Evolutionary conservation across 805 yeast genomes (phyloP).

Genomic region (Helenozyma rhizophorensis): DNA sequence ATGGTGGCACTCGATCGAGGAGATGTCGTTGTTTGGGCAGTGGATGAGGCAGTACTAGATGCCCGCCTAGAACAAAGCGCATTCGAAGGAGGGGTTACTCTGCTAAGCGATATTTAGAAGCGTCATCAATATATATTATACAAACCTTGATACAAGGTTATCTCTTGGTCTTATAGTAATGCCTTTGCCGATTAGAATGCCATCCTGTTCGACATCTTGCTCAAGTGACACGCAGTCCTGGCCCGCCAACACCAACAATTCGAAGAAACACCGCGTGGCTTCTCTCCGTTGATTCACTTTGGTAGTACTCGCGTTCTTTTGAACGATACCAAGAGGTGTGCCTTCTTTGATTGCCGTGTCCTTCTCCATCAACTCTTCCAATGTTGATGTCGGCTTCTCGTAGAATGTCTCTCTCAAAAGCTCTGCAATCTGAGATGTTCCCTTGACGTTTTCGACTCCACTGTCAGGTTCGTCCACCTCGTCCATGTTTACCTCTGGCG

Average conservation of each 20-base stretch:
- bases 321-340: slow-evolving; percentile 20
- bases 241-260: slow-evolving; percentile 76
- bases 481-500: slow-evolving; percentile 4
- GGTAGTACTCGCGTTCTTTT: slow-evolving; percentile 6
- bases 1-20: slow-evolving; percentile 12
- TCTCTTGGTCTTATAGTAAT: slow-evolving; percentile 50
- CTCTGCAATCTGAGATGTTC: slow-evolving; percentile 53
- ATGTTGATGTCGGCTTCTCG: slow-evolving; percentile 20
- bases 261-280: slow-evolving; percentile 75
- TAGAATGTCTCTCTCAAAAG: slow-evolving; percentile 35
- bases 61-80: too few species aligned
- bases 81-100: neutral
- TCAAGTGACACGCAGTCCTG: slow-evolving; percentile 61
- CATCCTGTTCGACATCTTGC: slow-evolving; percentile 42
- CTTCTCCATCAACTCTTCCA: slow-evolving; percentile 37
- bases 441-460: slow-evolving; percentile 33
- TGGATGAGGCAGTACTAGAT: slow-evolving; percentile 7
- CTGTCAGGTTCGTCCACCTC: slow-evolving; percentile 17
- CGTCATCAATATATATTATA: slow-evolving; percentile 2
- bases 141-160: slow-evolving; percentile 24
- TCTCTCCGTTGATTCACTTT: slow-evolving; percentile 44
- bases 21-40: slow-evolving; percentile 7
- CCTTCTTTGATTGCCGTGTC: slow-evolving; percentile 21
- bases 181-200: slow-evolving; percentile 47
- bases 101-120: neutral